Percentiles rank a stretch among this genome's conserved stretches.
These are phyloP conservation scores for Citrullus amarus DNA, from an alignment of 306 rosid genomes.

Conservation along the genomic window DNA sequence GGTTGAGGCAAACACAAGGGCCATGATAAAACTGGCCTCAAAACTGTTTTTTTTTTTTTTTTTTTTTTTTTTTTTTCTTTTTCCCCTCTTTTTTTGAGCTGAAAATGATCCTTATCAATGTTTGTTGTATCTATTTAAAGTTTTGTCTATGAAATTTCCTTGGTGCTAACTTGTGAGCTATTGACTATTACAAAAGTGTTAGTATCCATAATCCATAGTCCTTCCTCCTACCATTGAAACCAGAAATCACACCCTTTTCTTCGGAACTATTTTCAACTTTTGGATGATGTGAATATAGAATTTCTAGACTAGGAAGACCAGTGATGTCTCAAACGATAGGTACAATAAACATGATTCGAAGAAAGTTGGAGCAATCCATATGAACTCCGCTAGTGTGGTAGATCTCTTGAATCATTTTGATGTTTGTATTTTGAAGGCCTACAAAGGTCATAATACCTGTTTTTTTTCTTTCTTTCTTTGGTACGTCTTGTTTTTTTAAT, in stretches of 20 bases:
- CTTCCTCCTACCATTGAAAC: neutral
- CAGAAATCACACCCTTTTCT: neutral
- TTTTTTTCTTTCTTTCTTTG: neutral
- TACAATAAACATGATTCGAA: neutral
- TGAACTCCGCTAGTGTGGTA: neutral
- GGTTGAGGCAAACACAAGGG: conserved; percentile 50
- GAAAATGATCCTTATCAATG: conserved; percentile 24
- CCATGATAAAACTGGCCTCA: conserved; percentile 37
- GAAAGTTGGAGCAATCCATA: neutral
- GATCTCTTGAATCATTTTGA: neutral
- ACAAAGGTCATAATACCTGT: neutral
- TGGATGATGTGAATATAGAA: neutral
- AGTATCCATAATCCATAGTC: neutral
- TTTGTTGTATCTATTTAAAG: conserved; percentile 12
- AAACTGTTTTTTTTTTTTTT: conserved; percentile 12
- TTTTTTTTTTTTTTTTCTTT: too few species aligned
- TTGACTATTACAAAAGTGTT: neutral
- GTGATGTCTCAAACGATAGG: neutral
- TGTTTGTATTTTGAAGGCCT: neutral
- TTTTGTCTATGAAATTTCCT: neutral
- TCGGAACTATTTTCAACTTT: neutral
- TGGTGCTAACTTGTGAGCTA: conserved; percentile 1
- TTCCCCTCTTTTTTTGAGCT: neutral
- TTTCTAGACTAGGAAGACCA: neutral
- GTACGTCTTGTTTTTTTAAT: neutral